Conservation (phyloP, 2,329 filamentous ascomycete genomes). For the Acrocalymma vagum region DNA sequence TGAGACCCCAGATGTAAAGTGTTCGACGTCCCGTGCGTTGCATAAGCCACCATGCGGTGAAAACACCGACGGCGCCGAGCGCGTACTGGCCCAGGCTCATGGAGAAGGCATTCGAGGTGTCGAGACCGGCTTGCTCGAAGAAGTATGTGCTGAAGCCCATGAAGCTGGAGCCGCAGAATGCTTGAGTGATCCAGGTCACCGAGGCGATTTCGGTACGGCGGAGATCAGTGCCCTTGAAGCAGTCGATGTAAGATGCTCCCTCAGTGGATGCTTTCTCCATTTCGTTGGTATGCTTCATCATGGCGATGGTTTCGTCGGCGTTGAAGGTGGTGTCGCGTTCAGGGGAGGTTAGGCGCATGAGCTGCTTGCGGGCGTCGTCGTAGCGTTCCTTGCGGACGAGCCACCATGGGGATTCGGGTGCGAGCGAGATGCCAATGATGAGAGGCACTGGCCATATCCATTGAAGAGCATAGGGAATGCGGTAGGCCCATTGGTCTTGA, state of each 20-base stretch:
- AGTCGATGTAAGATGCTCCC: slow-evolving; percentile 80
- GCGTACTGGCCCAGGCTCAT: slow-evolving; percentile 64
- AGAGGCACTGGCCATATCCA: slow-evolving; percentile 79
- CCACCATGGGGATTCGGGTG: slow-evolving; percentile 79
- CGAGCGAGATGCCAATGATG: slow-evolving; percentile 72
- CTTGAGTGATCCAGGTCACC: slow-evolving; percentile 58
- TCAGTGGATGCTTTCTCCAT: slow-evolving; percentile 73
- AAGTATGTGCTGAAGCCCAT: slow-evolving; percentile 56
- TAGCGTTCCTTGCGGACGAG: slow-evolving; percentile 71
- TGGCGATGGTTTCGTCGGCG: slow-evolving; percentile 70
- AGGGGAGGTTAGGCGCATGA: slow-evolving; percentile 70
- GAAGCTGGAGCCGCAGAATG: slow-evolving; percentile 45
- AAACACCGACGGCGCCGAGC: slow-evolving; percentile 69
- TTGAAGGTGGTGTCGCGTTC: slow-evolving; percentile 52
- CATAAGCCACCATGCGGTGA: slow-evolving; percentile 83
- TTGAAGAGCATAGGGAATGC: slow-evolving; percentile 73
- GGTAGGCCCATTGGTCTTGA: slow-evolving; percentile 72
- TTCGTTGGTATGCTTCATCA: slow-evolving; percentile 90
- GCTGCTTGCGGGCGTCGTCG: slow-evolving; percentile 71
- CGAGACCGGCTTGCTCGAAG: slow-evolving; percentile 57
- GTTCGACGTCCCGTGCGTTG: slow-evolving; percentile 76
- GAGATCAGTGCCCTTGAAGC: slow-evolving; percentile 82
- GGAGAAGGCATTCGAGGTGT: slow-evolving; percentile 51
- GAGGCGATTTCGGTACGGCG: slow-evolving; percentile 78
- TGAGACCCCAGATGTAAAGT: slow-evolving; percentile 77